Evolutionary conservation across 345 rosid genomes (phyloP).

Genomic region (Eucalyptus fibrosa): DNA sequence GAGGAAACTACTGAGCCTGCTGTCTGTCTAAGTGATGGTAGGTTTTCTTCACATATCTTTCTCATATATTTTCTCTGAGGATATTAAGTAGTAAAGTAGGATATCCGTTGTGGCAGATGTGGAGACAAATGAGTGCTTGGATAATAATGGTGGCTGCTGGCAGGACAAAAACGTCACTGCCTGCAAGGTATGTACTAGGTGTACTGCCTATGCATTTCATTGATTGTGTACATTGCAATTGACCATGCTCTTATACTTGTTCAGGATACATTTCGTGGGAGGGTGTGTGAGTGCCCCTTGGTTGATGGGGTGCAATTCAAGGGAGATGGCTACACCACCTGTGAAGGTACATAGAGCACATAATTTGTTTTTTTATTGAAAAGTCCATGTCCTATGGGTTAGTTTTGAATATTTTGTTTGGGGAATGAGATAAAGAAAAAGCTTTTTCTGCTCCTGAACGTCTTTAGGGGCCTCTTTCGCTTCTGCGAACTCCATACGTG

Average conservation of each 20-base stretch:
- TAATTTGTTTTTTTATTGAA: not conserved
- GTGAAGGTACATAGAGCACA: slow-evolving; percentile 51
- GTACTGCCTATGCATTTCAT: not conserved
- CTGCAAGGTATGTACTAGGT: slow-evolving; percentile 53
- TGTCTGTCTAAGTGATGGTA: slow-evolving; percentile 83
- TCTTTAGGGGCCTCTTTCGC: not conserved
- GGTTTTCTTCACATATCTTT: not conserved
- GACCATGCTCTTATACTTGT: not conserved
- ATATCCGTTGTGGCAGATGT: slow-evolving; percentile 39
- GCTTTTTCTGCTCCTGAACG: not conserved
- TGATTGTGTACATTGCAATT: not conserved
- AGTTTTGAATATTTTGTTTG: not conserved
- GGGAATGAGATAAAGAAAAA: not conserved
- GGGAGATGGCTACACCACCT: slow-evolving; percentile 92
- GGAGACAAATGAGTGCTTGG: slow-evolving; percentile 95
- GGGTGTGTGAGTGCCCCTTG: slow-evolving; percentile 83
- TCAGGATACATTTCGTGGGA: slow-evolving; percentile 98
- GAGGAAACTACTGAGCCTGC: slow-evolving; percentile 97
- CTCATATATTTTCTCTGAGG: not conserved
- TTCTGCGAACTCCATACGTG: not conserved
- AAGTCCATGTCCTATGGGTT: not conserved
- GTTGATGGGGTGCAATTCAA: slow-evolving; percentile 92
- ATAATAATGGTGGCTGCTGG: slow-evolving; percentile 96
- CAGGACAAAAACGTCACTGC: slow-evolving; percentile 81
- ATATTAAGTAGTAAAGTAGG: not conserved